Conservation (phyloP, 2,329 filamentous ascomycete genomes). For the Aspergillus costaricaensis region DNA sequence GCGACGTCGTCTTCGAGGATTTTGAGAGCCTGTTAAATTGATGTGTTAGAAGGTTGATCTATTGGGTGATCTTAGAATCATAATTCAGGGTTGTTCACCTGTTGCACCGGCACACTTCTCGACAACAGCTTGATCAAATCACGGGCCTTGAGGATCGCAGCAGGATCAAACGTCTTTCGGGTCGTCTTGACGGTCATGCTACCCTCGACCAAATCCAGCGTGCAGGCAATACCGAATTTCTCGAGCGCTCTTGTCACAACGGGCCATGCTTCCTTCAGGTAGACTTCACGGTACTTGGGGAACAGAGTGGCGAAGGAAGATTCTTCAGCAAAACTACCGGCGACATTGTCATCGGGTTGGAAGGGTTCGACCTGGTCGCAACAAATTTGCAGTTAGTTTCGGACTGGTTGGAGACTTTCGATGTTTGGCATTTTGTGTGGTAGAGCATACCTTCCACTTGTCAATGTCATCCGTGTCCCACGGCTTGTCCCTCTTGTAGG, state of each 20-base stretch:
- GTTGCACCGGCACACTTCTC: slow-evolving; percentile 85
- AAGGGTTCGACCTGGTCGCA: slow-evolving; percentile 70
- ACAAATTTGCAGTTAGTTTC: slow-evolving; percentile 14
- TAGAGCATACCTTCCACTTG: slow-evolving; percentile 74
- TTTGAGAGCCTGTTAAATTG: slow-evolving; percentile 67
- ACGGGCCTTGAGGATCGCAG: slow-evolving; percentile 87
- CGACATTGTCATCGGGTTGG: slow-evolving; percentile 79
- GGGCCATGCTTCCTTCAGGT: slow-evolving; percentile 90
- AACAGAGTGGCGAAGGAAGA: slow-evolving; percentile 83
- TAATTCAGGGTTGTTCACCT: slow-evolving; percentile 44
- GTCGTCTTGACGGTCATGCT: slow-evolving; percentile 97
- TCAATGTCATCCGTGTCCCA: slow-evolving; percentile 98
- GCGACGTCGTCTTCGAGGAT: slow-evolving; percentile 90
- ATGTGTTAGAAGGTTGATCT: neutral
- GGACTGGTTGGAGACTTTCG: neutral
- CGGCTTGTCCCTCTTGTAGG: slow-evolving; percentile 84
- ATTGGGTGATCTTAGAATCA: neutral
- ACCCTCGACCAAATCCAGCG: slow-evolving; percentile 90
- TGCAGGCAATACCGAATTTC: slow-evolving; percentile 85
- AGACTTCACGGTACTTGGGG: slow-evolving; percentile 94
- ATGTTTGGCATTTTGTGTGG: neutral
- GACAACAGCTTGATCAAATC: slow-evolving; percentile 93
- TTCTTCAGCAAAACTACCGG: slow-evolving; percentile 87
- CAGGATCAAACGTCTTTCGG: slow-evolving; percentile 85
- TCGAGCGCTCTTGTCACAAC: slow-evolving; percentile 84